A percentile compares a stretch with the other conserved stretches of the same genome.
Evolutionary conservation across 306 rosid species (phyloP).

Genomic region (Pyrus communis): DNA sequence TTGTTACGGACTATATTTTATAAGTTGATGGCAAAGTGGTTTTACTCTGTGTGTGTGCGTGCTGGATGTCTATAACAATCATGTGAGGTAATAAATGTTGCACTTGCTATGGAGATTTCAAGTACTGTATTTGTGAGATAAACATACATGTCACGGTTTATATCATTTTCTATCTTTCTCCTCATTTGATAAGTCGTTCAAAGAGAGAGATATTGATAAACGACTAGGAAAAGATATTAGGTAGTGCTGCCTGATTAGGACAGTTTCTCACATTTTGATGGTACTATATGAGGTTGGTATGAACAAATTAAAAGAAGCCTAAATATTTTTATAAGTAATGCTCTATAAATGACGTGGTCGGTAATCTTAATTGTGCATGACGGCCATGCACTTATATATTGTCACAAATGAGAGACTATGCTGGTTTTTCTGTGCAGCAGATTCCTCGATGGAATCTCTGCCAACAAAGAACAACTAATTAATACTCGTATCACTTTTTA

Average conservation of each 20-base stretch:
- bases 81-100: not conserved
- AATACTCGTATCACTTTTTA: not conserved
- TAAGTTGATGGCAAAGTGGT: no score
- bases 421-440: slow-evolving; percentile 1
- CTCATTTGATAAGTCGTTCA: no score
- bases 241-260: not conserved
- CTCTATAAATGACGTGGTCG: not conserved
- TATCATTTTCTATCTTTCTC: no score
- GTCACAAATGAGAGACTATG: slow-evolving; percentile 1
- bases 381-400: not conserved
- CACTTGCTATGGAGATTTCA: no score
- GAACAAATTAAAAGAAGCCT: not conserved
- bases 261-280: not conserved
- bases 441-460: not conserved
- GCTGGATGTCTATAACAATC: not conserved
- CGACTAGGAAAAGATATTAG: no score
- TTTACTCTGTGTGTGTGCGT: no score
- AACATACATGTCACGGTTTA: no score
- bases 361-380: not conserved
- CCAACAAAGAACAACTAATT: not conserved
- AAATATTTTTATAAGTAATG: not conserved
- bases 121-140: no score
- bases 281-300: not conserved
- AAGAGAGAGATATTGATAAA: no score
- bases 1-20: not conserved